phyloP scores from a whole-genome alignment of 139 green algal species.

The Volvox africanus region DNA sequence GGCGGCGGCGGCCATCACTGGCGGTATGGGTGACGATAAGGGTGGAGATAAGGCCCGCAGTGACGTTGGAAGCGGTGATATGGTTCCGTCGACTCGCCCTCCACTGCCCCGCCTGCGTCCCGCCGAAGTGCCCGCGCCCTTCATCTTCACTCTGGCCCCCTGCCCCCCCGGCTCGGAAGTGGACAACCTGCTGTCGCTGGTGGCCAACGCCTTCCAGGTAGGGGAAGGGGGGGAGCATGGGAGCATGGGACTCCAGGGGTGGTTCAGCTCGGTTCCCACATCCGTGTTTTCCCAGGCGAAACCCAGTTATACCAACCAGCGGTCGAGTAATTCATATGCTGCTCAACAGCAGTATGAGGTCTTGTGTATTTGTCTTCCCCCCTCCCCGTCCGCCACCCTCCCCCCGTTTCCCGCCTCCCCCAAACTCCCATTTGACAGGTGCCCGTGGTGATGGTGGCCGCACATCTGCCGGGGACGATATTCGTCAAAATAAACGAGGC shows the following conservation, averaged over 20 bases:
- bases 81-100: neutral
- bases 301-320: too few species aligned
- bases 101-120: neutral
- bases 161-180: slow-evolving; percentile 29
- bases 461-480: slow-evolving; percentile 35
- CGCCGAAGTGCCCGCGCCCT: neutral
- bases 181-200: slow-evolving; percentile 44
- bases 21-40: too few species aligned
- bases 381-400: too few species aligned
- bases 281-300: too few species aligned
- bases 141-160: slow-evolving; percentile 30
- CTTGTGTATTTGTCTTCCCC: neutral
- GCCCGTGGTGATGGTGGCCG: slow-evolving; percentile 35
- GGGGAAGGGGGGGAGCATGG: neutral
- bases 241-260: too few species aligned
- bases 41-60: neutral
- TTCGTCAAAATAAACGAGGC: neutral
- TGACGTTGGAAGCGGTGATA: neutral
- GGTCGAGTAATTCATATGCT: too few species aligned
- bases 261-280: too few species aligned
- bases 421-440: neutral
- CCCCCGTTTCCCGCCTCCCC: too few species aligned
- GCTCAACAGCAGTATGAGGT: neutral
- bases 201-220: slow-evolving; percentile 36
- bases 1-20: neutral